Evolutionary conservation across 2,329 filamentous ascomycete genomes (phyloP), one percentile per base, ranked within the genome.

Genomic region (Fusarium albosuccineum): DNA sequence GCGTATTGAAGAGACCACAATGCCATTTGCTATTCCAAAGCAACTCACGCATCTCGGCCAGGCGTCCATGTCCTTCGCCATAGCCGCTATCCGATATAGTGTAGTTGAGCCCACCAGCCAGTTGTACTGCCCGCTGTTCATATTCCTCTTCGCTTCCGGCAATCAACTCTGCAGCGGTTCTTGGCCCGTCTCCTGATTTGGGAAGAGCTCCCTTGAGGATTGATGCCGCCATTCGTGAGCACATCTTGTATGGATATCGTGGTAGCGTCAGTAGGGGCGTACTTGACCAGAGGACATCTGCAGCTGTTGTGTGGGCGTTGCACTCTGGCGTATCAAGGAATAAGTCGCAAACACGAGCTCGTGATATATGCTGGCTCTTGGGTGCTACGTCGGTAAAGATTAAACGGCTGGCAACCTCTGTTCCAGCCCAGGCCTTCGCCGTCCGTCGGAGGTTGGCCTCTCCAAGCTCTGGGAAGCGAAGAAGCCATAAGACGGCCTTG

Each of bases 301-400:
- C 97, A 2, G 96, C 96, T 2, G 96, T 99, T 1, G 96, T 99
- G 78, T 99, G 96, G 2, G 94, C 96, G 75, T 99, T 99, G 80
- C 96, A 99, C 79, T 99, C 96, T 2, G 96, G 94, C 0, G 96
- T 99, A 79, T 99, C 96, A 13, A 99, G 87, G 76, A 99, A 98
- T 7, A 99, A 83, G 79, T 99, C 96, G 76, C 95, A 95, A 29
- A 99, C 89, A 22, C 94, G 89, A 6, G 96, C 96, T 34, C 96
- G 90, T 7, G 93, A 91, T 69, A 99, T 99, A 78, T 99, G 96
- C 68, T 94, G 89, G 70, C 92, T 91, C 78, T 99, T 99, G 5
- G 95, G 94, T 0, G 96, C 96, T 11, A 99, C 96, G 76, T 99
- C 96, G 6, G 96, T 99, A 76, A 99, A 99, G 44, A 96, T 86